Evolutionary conservation across 2,329 filamentous ascomycete genomes (phyloP), one percentile per base, ranked within the genome.

Genomic region (Parastagonospora nodorum): DNA sequence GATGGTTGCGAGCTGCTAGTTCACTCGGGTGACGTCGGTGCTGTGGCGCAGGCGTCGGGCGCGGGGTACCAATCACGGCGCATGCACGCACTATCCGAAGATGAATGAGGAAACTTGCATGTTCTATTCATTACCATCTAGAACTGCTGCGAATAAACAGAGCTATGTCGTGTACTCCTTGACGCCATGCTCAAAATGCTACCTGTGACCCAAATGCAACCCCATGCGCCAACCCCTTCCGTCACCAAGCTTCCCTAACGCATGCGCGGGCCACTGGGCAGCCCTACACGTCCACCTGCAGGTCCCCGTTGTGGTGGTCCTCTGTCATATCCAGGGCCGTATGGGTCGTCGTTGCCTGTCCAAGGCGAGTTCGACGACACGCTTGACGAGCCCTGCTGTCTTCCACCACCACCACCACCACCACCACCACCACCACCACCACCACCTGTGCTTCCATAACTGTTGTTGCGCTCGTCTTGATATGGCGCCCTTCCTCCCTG

Each of bases 261-360:
- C 67, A 73, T 73, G 58, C 71, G 66, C 36, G 72, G 72, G 50
- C 72, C 72, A 58, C 66, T 74, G 35, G 72, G 72, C 45, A 75
- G 57, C 27, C 72, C 72, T 29, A 73, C 56, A 51, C 69, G 70
- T 42, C 69, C 68, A 32, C 67, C 68, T 30, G 61, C 59, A 19
- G 60, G 57, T 28, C 57, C 59, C 16, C 63, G 68, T 47, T 61
- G 68, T 38, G 60, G 61, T 41, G 64, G 60, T 41, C 50, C 55
- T 16, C 61, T 60, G 30, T 67, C 59, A 15, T 58, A 61, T n/a
- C 57, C 61, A 19, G 60, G 53, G 24, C 60, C 69, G 53, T 72
- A 72, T 1, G 67, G 63, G 44, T 72, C 71, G 32, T 68, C 67
- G 45, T 60, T 63, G 36, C 64, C 66, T 19, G 55, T 51, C 68